phyloP scores from a whole-genome alignment of 1,139 yeast genomes.

The Pichia sp. region DNA sequence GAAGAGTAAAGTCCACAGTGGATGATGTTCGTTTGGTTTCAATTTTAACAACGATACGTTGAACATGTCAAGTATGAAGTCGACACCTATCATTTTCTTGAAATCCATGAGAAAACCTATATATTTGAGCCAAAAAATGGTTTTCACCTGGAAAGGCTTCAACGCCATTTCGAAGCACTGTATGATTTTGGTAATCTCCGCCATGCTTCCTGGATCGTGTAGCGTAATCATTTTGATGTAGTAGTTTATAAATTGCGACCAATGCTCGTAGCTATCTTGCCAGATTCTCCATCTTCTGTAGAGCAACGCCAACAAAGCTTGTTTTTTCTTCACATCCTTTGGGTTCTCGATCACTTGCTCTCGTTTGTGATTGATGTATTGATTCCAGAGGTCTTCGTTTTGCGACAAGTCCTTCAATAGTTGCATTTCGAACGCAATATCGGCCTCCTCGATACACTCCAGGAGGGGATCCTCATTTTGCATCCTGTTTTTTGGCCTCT shows the following conservation, averaged over 20 bases:
- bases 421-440: constrained; percentile 14
- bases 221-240: constrained; percentile 2
- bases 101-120: constrained; percentile 1
- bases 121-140: constrained; percentile 7
- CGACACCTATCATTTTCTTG: neutral
- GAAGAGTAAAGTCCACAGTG: constrained; percentile 11
- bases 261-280: neutral
- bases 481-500: neutral
- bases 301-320: constrained; percentile 3
- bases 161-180: neutral
- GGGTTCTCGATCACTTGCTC: constrained; percentile 2
- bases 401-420: constrained; percentile 36
- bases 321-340: constrained; percentile 1
- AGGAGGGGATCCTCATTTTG: neutral
- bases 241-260: constrained; percentile 9
- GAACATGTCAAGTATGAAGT: constrained; percentile 1
- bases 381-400: constrained; percentile 48
- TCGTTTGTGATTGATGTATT: constrained; percentile 43
- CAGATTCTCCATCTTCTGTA: constrained; percentile 4
- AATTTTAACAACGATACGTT: constrained; percentile 2
- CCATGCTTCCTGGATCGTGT: neutral
- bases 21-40: constrained; percentile 6
- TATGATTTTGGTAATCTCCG: neutral
- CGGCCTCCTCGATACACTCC: constrained; percentile 9
- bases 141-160: neutral